These are phyloP conservation scores for Candida schatavii DNA, from an alignment of 805 yeast species.

Conservation along the genomic window DNA sequence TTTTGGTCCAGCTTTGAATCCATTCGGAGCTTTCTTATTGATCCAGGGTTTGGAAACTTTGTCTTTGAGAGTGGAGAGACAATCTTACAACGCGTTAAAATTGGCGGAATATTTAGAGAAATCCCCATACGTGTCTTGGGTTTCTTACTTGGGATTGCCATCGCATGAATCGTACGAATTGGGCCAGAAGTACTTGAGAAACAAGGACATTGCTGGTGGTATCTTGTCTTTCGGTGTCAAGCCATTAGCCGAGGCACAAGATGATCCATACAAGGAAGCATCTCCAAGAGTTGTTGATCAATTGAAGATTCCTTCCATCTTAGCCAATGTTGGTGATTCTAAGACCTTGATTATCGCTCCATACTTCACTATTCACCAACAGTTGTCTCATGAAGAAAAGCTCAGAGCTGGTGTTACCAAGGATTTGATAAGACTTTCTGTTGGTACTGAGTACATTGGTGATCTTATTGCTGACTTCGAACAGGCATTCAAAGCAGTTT, in stretches of 20 bases:
- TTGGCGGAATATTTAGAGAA: conserved; percentile 75
- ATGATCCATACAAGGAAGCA: conserved; percentile 65
- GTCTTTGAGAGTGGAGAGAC: conserved; percentile 92
- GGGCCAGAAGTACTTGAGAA: conserved; percentile 74
- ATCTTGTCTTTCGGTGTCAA: conserved; percentile 89
- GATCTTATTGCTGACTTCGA: conserved; percentile 88
- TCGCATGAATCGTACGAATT: conserved; percentile 74
- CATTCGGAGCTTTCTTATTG: conserved; percentile 82
- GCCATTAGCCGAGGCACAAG: conserved; percentile 45
- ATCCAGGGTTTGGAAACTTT: conserved; percentile 93
- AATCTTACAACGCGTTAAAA: conserved; percentile 74
- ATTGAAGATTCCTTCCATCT: conserved; percentile 81
- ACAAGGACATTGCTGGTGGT: conserved; percentile 70
- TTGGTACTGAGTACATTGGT: conserved; percentile 89
- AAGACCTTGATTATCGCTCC: conserved; percentile 96
- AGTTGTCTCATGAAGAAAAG: conserved; percentile 79
- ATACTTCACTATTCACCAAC: conserved; percentile 93
- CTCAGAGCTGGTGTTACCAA: conserved; percentile 80
- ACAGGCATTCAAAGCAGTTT: conserved; percentile 72
- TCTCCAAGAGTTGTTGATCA: conserved; percentile 83
- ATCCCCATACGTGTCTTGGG: conserved; percentile 79
- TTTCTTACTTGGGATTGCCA: conserved; percentile 86
- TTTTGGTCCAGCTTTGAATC: conserved; percentile 84
- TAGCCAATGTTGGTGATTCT: conserved; percentile 96
- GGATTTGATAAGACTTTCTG: conserved; percentile 83